Base-by-base conservation (phyloP, 1,284 basidiomycete genomes). In the Clitocybe nebularis region DNA sequence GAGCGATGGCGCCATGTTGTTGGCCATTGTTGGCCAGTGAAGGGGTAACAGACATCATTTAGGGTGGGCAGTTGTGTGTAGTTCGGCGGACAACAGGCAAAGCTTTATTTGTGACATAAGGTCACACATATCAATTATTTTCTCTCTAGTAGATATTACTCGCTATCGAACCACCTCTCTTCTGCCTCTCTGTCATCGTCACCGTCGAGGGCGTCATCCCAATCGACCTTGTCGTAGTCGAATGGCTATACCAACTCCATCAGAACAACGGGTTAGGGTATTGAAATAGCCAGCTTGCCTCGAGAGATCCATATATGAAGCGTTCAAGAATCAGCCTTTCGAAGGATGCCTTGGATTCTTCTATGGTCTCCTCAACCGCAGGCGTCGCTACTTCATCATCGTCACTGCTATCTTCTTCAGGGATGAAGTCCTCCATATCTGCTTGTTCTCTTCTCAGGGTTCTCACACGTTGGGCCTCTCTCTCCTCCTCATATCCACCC, bases 101-200 rank as follows among this genome's bases (percentile, higher is more conserved):
- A 26, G 34, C 51, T 42, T 47, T 48, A 28, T 29, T n/a, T 33
- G 36, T 32, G 23, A 47, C 36, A n/a, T 20, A 26, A 19, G 11
- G 13, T 29, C 10, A 17, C 21, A 14, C 14, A 25, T 19, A 26
- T 19, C 30, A 25, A 47, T 21, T 35, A 5, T 33, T 20, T 34
- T 16, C 22, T n/a, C 35, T 33, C 35, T 44, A 48, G 41, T 77
- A 77, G 33, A 82, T 80, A 47, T 83, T 26, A n/a, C 11, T 51
- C 81, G 10, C 82, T 78, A 42, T 85, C 79, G 61, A 89, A 89
- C 81, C 88, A 89, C 22, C 70, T 64, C 32, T 88, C 85, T 59
- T 89, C 78, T 6, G 69, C 69, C 32, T 82, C 79, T 52, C 75
- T 63, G 43, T 83, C 81, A 45, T 75, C 67, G 14, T 79, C 76